Evolutionary conservation across 306 rosid genomes (phyloP).

Genomic region (Vigna nakashimae): DNA sequence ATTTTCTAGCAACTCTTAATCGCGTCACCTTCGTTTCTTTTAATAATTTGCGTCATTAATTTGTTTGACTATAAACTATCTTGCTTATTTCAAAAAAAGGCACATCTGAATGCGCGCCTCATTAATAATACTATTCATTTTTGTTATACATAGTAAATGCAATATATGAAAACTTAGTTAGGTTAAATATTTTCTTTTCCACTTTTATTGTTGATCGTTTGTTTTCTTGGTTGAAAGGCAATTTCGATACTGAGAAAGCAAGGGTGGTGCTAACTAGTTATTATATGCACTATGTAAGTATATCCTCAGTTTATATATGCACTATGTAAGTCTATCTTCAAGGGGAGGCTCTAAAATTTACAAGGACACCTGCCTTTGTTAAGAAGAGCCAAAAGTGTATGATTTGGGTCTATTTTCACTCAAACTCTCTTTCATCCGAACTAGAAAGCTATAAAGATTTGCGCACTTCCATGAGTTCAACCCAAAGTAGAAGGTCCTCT

Average conservation of each 20-base stretch:
- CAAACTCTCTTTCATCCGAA: constrained; percentile 51
- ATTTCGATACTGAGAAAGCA: constrained; percentile 16
- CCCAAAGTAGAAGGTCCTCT: constrained; percentile 57
- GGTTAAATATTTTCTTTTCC: not conserved
- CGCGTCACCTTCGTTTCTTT: constrained; percentile 3
- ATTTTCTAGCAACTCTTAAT: constrained; percentile 3
- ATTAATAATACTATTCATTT: constrained; percentile 26
- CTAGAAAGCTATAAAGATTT: constrained; percentile 52
- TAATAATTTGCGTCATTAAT: not conserved
- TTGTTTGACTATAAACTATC: not conserved
- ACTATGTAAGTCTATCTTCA: constrained; percentile 32
- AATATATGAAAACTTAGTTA: constrained; percentile 22
- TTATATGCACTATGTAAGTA: not conserved
- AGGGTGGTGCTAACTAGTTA: constrained; percentile 5
- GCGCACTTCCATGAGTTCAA: constrained; percentile 57
- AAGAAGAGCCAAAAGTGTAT: constrained; percentile 51
- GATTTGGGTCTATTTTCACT: constrained; percentile 43
- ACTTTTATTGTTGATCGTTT: constrained; percentile 2
- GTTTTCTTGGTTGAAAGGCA: constrained; percentile 39
- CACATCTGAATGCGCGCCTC: not conserved
- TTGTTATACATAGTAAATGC: constrained; percentile 10
- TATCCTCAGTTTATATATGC: constrained; percentile 28
- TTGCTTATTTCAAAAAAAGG: constrained; percentile 2
- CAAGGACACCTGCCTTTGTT: constrained; percentile 37
- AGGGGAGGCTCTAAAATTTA: constrained; percentile 22